Percentiles rank a stretch among this genome's conserved stretches.
These are phyloP conservation scores for Golubevia sp. DNA, from an alignment of 1,284 basidiomycete species.

Conservation along the genomic window DNA sequence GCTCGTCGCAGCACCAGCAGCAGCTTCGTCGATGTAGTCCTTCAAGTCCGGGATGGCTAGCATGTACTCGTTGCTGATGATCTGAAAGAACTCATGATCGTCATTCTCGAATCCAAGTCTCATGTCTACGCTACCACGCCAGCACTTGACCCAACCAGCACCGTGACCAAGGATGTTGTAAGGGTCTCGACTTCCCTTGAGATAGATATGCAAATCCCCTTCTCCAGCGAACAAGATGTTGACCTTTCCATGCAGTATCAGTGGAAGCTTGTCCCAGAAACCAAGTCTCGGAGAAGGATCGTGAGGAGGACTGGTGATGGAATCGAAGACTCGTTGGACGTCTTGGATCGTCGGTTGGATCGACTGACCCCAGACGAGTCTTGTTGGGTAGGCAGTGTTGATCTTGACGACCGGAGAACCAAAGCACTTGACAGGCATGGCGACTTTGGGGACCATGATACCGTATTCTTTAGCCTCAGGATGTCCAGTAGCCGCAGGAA, in stretches of 20 bases:
- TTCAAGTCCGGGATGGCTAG: constrained; percentile 62
- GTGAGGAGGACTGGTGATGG: constrained; percentile 76
- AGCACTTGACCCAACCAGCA: constrained; percentile 86
- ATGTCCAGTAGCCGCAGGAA: constrained; percentile 57
- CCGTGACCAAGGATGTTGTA: constrained; percentile 76
- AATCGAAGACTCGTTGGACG: constrained; percentile 81
- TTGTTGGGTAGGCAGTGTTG: constrained; percentile 72
- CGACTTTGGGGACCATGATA: constrained; percentile 81
- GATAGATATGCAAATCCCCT: constrained; percentile 76
- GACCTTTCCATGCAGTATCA: constrained; percentile 84
- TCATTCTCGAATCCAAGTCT: constrained; percentile 76
- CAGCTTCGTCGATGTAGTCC: constrained; percentile 64
- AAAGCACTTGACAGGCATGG: constrained; percentile 94
- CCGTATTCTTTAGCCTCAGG: constrained; percentile 68
- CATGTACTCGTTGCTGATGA: constrained; percentile 73
- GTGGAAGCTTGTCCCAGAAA: constrained; percentile 92
- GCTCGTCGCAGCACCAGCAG: constrained; percentile 59
- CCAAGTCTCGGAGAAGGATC: constrained; percentile 87
- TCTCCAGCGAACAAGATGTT: constrained; percentile 70
- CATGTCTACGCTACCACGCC: constrained; percentile 77
- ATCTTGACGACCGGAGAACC: constrained; percentile 72
- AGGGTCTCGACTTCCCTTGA: constrained; percentile 80
- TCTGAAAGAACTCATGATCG: constrained; percentile 81
- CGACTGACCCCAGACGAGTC: constrained; percentile 87
- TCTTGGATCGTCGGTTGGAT: constrained; percentile 86